Evolutionary conservation across 169 alveolate genomes (phyloP), one percentile per base, ranked within the genome.

Genomic region (Plasmodium gaboni): DNA sequence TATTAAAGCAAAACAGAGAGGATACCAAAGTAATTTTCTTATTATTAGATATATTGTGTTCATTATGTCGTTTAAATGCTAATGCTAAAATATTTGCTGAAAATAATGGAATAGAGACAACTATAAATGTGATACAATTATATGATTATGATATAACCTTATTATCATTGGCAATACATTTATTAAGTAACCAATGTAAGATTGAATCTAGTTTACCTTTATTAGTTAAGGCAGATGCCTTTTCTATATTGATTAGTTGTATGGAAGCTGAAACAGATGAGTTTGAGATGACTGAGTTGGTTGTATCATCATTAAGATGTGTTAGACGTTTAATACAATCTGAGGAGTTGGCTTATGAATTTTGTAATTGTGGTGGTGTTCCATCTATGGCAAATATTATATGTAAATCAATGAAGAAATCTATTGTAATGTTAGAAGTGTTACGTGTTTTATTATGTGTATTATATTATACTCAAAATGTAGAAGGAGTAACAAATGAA

Each of bases 291-390:
- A 94, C 95, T 26, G 98, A 96, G 70, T 94, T 96, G 15, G 94
- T 95, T 70, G 95, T 96, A 1, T 94, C 97, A 42, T 94, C 96
- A 22, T 88, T 96, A 38, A 93, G 98, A 17, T 95, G 97, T 68
- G 89, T 95, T n/a, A 67, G 98, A 32, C 96, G 97, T 71, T 90
- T 96, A 76, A 91, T 96, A 38, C 93, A 89, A 65, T 93, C 94
- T 24, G 96, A 95, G 57, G 97, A 95, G 63, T 95, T 96, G 87
- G 98, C 97, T 5, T 93, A 95, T 67, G 97, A 95, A 71, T 96
- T 95, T 78, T 95, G 97, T 91, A 94, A 96, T 44, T 94, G 94
- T 70, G 98, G 97, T 22, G 98, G 98, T 24, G 94, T 96, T 2
- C 94, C 96, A 22, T 88, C 97, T 28, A 72, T 93, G 51, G 94